Evolutionary conservation across 108 stramenopile genomes (phyloP).

Genomic region (Nitzschia sp.): DNA sequence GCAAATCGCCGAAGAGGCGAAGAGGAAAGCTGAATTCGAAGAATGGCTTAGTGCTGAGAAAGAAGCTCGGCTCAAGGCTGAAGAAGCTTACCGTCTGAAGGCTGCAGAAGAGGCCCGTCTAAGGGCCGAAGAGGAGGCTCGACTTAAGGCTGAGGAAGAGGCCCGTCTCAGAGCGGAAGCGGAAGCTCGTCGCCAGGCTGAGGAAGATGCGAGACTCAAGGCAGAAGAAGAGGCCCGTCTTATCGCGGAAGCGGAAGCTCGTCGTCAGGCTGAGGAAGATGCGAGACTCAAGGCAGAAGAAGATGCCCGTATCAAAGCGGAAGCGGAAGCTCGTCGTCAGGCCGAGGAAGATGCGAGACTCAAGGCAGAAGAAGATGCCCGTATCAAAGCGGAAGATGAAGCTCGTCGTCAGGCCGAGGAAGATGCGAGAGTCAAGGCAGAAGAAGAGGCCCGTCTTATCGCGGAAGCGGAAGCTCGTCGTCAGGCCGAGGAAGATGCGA

Average conservation of each 20-base stretch:
- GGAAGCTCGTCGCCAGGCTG: not conserved
- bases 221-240: not conserved
- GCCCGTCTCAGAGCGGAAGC: too few relatives aligned
- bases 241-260: slow-evolving; percentile 1
- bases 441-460: slow-evolving; percentile 5
- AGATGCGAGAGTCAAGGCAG: not conserved
- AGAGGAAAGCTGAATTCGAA: too few relatives aligned
- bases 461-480: not conserved
- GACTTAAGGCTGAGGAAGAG: slow-evolving; percentile 4
- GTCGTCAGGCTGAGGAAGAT: not conserved
- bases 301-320: not conserved
- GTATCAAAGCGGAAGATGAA: not conserved
- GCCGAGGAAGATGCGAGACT: not conserved
- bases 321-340: slow-evolving; percentile 4
- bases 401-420: not conserved
- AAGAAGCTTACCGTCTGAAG: not conserved
- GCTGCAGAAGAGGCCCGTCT: too few relatives aligned
- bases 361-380: not conserved
- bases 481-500: not conserved
- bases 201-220: not conserved
- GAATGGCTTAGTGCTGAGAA: too few relatives aligned
- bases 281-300: not conserved
- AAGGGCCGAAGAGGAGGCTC: not conserved
- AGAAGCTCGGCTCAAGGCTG: not conserved
- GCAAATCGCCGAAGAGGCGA: too few relatives aligned